phyloP scores from a whole-genome alignment of 2,329 filamentous ascomycete genomes.

The Diplocarpon mali region DNA sequence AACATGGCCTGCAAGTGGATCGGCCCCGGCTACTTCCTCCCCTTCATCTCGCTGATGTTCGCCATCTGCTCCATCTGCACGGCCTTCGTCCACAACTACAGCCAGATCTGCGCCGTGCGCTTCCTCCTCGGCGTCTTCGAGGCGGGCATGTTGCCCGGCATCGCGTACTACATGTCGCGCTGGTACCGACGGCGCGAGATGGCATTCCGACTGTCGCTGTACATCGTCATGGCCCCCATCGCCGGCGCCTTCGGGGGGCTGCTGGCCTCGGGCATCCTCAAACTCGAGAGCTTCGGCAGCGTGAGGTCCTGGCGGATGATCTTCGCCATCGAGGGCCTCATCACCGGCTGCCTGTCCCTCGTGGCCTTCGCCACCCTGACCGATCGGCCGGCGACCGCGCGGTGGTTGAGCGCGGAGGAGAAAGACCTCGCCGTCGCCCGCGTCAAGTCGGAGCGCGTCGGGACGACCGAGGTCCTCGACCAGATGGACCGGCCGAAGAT shows the following conservation, averaged over 20 bases:
- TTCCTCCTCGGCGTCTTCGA: slow-evolving; percentile 61
- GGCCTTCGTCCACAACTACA: slow-evolving; percentile 48
- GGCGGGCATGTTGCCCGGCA: slow-evolving; percentile 52
- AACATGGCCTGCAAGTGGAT: slow-evolving; percentile 61
- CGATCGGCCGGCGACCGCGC: slow-evolving; percentile 55
- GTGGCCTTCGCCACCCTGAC: slow-evolving; percentile 54
- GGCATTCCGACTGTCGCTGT: slow-evolving; percentile 54
- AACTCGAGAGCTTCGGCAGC: slow-evolving; percentile 38
- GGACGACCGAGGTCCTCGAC: slow-evolving; percentile 51
- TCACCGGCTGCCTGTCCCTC: slow-evolving; percentile 45
- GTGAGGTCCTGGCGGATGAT: slow-evolving; percentile 57
- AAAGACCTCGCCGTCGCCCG: slow-evolving; percentile 55
- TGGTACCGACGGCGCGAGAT: slow-evolving; percentile 64
- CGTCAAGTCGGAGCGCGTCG: slow-evolving; percentile 57
- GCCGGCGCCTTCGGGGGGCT: slow-evolving; percentile 63
- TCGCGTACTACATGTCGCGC: slow-evolving; percentile 60
- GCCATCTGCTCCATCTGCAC: slow-evolving; percentile 53
- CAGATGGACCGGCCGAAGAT: slow-evolving; percentile 49
- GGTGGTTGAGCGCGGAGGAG: slow-evolving; percentile 54
- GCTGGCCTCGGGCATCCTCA: slow-evolving; percentile 52
- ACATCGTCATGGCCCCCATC: slow-evolving; percentile 59
- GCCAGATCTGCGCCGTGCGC: slow-evolving; percentile 42
- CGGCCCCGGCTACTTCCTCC: slow-evolving; percentile 63
- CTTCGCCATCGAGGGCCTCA: slow-evolving; percentile 60
- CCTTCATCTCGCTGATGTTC: slow-evolving; percentile 49